Conservation (phyloP, 495 filamentous ascomycete genomes). For the Xylaria palmicola region DNA sequence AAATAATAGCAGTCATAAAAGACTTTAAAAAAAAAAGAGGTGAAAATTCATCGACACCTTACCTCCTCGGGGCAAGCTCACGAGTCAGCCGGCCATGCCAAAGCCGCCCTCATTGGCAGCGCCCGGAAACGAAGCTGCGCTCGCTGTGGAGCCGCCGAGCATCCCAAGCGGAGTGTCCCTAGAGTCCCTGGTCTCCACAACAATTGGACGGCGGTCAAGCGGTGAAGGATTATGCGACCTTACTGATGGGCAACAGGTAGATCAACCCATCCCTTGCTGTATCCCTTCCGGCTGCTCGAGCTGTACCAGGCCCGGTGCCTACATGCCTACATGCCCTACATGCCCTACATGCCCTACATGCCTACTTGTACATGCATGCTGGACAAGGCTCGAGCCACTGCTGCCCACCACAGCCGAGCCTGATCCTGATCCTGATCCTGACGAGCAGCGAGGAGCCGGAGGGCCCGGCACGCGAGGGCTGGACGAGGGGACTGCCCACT, state of each 20-base stretch:
- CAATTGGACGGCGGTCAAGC: constrained; percentile 26
- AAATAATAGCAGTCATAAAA: neutral
- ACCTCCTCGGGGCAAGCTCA: constrained; percentile 5
- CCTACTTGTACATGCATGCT: constrained; percentile 14
- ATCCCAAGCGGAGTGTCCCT: constrained; percentile 31
- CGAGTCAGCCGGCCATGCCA: constrained; percentile 14
- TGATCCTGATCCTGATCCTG: constrained; percentile 1
- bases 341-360: no score
- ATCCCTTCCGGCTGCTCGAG: neutral
- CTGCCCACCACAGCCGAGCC: constrained; percentile 6
- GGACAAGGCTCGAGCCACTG: constrained; percentile 5
- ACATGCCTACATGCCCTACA: no score
- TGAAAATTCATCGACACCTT: neutral
- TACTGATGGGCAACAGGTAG: constrained; percentile 11
- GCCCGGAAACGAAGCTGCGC: constrained; percentile 31
- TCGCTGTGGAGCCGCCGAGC: constrained; percentile 27
- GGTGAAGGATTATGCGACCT: constrained; percentile 35
- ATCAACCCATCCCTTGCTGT: constrained; percentile 14
- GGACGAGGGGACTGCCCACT: constrained; percentile 11
- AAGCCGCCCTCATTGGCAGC: constrained; percentile 2
- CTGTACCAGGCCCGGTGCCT: constrained; percentile 1
- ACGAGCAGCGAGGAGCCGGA: constrained; percentile 1
- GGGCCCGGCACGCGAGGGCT: constrained; percentile 8
- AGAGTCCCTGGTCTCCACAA: constrained; percentile 16
- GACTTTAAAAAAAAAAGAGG: neutral